phyloP scores from a whole-genome alignment of 2,329 filamentous ascomycete genomes.

The Clonostachys solani region DNA sequence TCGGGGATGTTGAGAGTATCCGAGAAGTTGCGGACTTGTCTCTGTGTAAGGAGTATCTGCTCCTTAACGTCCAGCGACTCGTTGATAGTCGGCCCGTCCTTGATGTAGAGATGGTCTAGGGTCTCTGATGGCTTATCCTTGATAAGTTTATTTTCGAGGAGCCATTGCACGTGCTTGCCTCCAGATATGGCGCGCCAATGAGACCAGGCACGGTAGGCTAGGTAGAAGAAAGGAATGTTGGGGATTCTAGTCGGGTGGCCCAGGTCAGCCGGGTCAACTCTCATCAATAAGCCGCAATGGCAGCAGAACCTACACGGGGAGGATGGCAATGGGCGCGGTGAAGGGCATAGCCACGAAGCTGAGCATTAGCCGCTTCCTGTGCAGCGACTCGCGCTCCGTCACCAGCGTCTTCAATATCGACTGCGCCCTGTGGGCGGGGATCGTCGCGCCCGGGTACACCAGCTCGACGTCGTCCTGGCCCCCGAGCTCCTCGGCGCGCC shows the following conservation, averaged over 20 bases:
- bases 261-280: background rate
- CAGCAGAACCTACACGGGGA: conserved; percentile 69
- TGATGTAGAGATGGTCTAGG: conserved; percentile 70
- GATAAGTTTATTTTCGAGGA: conserved; percentile 71
- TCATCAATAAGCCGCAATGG: background rate
- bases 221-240: conserved; percentile 96
- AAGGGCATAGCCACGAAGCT: conserved; percentile 81
- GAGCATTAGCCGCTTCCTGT: conserved; percentile 74
- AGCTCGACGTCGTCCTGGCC: conserved; percentile 66
- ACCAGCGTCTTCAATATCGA: conserved; percentile 66
- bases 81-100: conserved; percentile 24
- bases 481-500: conserved; percentile 58
- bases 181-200: conserved; percentile 85
- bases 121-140: conserved; percentile 59
- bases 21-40: conserved; percentile 53
- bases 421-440: conserved; percentile 60
- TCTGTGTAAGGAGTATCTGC: conserved; percentile 39
- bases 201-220: conserved; percentile 86
- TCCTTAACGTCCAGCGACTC: conserved; percentile 17
- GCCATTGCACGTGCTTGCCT: conserved; percentile 78
- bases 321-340: conserved; percentile 72
- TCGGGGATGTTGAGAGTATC: conserved; percentile 63
- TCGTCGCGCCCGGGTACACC: conserved; percentile 68
- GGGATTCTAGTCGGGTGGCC: conserved; percentile 57
- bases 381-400: conserved; percentile 74